A percentile compares a stretch with the other conserved stretches of the same genome.
phyloP scores from a whole-genome alignment of 148 eudicot species.

The Persicaria tinctoria region DNA sequence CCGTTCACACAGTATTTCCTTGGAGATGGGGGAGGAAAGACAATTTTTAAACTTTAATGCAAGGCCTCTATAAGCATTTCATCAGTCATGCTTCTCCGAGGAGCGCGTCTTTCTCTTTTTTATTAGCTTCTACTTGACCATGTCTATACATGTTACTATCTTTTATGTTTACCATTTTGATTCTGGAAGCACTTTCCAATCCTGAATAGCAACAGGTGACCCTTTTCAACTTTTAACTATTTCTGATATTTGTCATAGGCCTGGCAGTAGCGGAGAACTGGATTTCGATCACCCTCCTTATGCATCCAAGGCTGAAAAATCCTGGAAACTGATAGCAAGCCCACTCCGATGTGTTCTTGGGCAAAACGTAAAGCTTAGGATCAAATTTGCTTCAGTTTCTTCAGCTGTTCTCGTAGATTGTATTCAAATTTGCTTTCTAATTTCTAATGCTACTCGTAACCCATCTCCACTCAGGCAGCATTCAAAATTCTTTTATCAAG shows the following conservation, averaged over 20 bases:
- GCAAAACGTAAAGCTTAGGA: constrained; percentile 78
- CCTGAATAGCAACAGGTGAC: not conserved
- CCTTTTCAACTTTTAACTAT: not conserved
- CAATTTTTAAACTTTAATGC: too few species aligned
- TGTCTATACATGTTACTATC: not conserved
- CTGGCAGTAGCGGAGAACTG: constrained; percentile 60
- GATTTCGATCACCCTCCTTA: constrained; percentile 55
- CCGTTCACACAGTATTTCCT: too few species aligned
- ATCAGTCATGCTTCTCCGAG: too few species aligned
- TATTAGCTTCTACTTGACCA: not conserved
- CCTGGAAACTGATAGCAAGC: constrained; percentile 79
- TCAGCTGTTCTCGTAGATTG: constrained; percentile 56
- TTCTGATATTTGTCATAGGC: constrained; percentile 29
- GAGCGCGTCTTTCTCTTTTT: too few species aligned
- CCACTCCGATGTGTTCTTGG: constrained; percentile 63
- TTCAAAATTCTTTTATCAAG: too few species aligned
- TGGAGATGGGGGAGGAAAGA: too few species aligned
- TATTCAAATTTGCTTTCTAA: not conserved
- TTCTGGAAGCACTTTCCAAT: not conserved
- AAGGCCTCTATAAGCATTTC: too few species aligned
- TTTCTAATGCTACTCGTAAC: too few species aligned
- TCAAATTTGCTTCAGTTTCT: constrained; percentile 59
- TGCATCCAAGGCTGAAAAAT: constrained; percentile 81
- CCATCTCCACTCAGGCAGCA: too few species aligned
- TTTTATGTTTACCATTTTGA: not conserved